Evolutionary conservation across 1,139 yeast species (phyloP).

Genomic region (Hemisphaericaspora xylanilytica): DNA sequence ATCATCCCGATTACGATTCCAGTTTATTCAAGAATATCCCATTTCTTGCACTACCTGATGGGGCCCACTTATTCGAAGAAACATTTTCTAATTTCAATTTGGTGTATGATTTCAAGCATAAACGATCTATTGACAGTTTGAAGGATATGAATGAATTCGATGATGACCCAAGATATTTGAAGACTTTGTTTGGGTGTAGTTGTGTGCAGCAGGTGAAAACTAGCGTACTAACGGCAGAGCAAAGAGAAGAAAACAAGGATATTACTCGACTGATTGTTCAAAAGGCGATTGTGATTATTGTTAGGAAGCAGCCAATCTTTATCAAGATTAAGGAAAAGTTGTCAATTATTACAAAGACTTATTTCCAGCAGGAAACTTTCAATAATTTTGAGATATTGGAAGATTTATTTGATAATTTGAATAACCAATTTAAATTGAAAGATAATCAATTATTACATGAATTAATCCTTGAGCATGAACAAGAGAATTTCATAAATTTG

Average conservation of each 20-base stretch:
- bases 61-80: slow-evolving; percentile 88
- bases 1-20: slow-evolving; percentile 36
- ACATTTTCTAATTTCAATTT: slow-evolving; percentile 89
- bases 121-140: slow-evolving; percentile 43
- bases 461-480: slow-evolving; percentile 22
- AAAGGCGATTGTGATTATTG: slow-evolving; percentile 84
- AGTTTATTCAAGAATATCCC: slow-evolving; percentile 84
- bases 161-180: slow-evolving; percentile 48
- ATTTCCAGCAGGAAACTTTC: slow-evolving; percentile 77
- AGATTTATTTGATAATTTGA: slow-evolving; percentile 71
- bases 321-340: slow-evolving; percentile 86
- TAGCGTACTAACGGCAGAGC: slow-evolving; percentile 49
- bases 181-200: slow-evolving; percentile 88
- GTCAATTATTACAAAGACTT: slow-evolving; percentile 84
- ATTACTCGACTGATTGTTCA: slow-evolving; percentile 88
- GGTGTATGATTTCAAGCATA: slow-evolving; percentile 61
- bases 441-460: slow-evolving; percentile 20
- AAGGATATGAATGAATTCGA: slow-evolving; percentile 44
- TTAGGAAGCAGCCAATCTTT: slow-evolving; percentile 77
- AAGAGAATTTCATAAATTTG: slow-evolving; percentile 67
- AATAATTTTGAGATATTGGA: slow-evolving; percentile 66
- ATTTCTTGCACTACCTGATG: slow-evolving; percentile 95
- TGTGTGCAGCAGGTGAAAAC: slow-evolving; percentile 83
- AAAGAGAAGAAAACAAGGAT: slow-evolving; percentile 55
- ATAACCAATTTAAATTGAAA: slow-evolving; percentile 31